Conservation (phyloP, 192 early-diverging fungal genomes). For the Podila epigama region DNA sequence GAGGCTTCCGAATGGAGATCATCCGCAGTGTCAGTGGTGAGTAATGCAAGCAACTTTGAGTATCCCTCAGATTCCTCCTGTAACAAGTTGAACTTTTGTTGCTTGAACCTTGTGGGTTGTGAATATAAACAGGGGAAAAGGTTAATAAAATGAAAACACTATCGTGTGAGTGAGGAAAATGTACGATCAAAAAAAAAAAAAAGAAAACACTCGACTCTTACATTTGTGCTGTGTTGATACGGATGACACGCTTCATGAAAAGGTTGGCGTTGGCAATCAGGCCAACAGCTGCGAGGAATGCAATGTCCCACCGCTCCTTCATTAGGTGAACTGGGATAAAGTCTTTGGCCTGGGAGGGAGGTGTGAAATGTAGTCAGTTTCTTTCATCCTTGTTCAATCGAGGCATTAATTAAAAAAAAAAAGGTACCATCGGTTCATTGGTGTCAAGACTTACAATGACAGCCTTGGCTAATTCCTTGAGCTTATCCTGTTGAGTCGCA, state of each 20-base stretch:
- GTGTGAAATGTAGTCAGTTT: background rate
- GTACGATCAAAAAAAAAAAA: background rate
- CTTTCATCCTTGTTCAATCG: background rate
- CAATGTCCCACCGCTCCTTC: slow-evolving; percentile 63
- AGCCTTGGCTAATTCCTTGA: slow-evolving; percentile 10
- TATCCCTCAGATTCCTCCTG: slow-evolving; percentile 86
- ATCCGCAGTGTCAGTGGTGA: slow-evolving; percentile 50
- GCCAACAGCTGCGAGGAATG: slow-evolving; percentile 57
- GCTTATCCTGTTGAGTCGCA: background rate
- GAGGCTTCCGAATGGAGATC: background rate
- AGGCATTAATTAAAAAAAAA: background rate
- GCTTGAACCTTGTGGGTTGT: slow-evolving; percentile 65
- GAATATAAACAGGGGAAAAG: slow-evolving; percentile 1
- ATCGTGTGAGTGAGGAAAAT: background rate
- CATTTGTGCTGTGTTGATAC: slow-evolving; percentile 60
- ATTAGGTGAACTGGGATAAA: slow-evolving; percentile 56
- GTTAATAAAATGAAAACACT: background rate
- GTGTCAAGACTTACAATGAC: slow-evolving; percentile 29
- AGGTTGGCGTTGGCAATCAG: slow-evolving; percentile 52
- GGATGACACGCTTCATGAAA: slow-evolving; percentile 55
- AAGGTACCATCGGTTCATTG: background rate
- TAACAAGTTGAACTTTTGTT: slow-evolving; percentile 84
- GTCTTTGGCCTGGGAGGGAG: slow-evolving; percentile 6
- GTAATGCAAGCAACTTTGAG: slow-evolving; percentile 71
- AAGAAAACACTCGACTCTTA: slow-evolving; percentile 18